These are phyloP conservation scores for Plasmopara viticola DNA, from an alignment of 352 stramenopile genomes.

Conservation along the genomic window DNA sequence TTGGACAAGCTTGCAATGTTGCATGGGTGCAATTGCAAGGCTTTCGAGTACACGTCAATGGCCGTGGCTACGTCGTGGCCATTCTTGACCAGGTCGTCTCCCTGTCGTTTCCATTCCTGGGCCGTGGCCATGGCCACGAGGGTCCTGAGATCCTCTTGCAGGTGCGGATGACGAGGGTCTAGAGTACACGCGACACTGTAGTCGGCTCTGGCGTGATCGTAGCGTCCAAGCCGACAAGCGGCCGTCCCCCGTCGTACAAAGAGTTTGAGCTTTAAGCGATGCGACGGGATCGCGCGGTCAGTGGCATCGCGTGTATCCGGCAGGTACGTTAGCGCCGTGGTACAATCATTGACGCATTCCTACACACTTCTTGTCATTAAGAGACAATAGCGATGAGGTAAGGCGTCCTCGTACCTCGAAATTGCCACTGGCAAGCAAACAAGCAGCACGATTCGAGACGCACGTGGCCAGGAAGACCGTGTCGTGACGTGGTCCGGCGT, in stretches of 20 bases:
- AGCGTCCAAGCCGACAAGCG: conserved; percentile 53
- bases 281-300: conserved; percentile 3
- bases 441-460: conserved; percentile 66
- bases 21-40: conserved; percentile 44
- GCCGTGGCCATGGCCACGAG: conserved; percentile 54
- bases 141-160: conserved; percentile 64
- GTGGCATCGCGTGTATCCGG: conserved; percentile 43
- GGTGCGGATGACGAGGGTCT: conserved; percentile 58
- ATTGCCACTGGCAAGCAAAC: conserved; percentile 43
- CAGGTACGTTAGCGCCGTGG: conserved; percentile 52
- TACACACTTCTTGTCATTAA: too few relatives aligned
- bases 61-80: conserved; percentile 34
- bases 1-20: conserved; percentile 75
- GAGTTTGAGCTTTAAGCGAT: conserved; percentile 67
- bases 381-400: neutral
- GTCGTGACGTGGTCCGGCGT: conserved; percentile 23
- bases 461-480: conserved; percentile 44
- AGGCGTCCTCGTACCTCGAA: conserved; percentile 35
- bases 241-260: conserved; percentile 68
- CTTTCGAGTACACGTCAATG: conserved; percentile 49
- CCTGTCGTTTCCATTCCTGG: conserved; percentile 39
- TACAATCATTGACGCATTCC: conserved; percentile 63
- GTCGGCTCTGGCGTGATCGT: conserved; percentile 63
- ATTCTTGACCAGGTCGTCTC: conserved; percentile 41
- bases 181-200: conserved; percentile 74